phyloP scores from a whole-genome alignment of 177 flowering plant genomes.

The Tripterygium wilfordii region DNA sequence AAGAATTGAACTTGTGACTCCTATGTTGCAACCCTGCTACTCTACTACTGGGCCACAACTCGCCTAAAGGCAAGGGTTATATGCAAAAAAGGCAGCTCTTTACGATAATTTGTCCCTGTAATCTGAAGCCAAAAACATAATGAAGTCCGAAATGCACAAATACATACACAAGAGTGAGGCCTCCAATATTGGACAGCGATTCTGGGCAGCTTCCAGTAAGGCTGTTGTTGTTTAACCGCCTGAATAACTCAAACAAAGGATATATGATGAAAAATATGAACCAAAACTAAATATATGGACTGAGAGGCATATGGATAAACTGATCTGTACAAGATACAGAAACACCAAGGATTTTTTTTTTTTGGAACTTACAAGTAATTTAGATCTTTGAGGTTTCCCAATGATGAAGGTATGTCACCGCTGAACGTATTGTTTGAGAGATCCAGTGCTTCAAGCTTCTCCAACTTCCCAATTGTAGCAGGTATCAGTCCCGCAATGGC shows the following conservation, averaged over 20 bases:
- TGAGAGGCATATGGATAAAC: no score
- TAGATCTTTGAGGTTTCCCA: conserved; percentile 67
- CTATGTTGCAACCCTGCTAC: no score
- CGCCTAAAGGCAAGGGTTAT: no score
- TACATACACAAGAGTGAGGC: conserved; percentile 86
- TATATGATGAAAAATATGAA: background rate
- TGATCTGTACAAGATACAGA: background rate
- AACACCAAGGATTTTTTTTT: conserved; percentile 1
- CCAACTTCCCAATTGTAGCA: conserved; percentile 59
- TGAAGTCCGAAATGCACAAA: no score
- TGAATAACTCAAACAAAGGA: conserved; percentile 34
- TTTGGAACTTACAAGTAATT: conserved; percentile 71
- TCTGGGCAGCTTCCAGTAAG: conserved; percentile 75
- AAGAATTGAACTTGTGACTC: no score
- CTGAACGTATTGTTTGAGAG: conserved; percentile 71
- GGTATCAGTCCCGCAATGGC: conserved; percentile 86
- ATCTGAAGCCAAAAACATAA: no score
- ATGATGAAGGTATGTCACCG: conserved; percentile 73
- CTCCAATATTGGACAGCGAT: conserved; percentile 57
- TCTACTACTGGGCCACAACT: no score
- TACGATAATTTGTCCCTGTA: no score
- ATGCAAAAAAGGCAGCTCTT: no score
- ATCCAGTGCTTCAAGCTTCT: conserved; percentile 83
- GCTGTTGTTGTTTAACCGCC: conserved; percentile 87
- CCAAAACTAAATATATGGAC: no score